A percentile compares a stretch with the other conserved stretches of the same genome.
These are phyloP conservation scores for Trichoderma asperellum DNA, from an alignment of 2,329 filamentous ascomycete species.

Conservation along the genomic window DNA sequence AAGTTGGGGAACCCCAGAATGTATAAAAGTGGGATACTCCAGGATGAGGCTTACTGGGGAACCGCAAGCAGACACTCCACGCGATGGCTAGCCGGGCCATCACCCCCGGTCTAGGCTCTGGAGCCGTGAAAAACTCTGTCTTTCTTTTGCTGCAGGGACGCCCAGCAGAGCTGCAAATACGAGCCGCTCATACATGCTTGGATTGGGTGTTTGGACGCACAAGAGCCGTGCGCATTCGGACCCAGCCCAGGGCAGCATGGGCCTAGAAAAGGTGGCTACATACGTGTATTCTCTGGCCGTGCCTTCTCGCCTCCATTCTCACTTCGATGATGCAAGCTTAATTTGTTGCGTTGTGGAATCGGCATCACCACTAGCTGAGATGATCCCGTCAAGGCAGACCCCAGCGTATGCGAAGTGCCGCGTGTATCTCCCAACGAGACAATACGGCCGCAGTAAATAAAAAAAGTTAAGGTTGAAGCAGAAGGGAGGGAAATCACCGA, in stretches of 20 bases:
- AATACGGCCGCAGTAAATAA: background rate
- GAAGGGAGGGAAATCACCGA: background rate
- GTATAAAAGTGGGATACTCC: conserved; percentile 16
- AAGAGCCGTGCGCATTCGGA: background rate
- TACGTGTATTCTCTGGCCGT: too few species aligned
- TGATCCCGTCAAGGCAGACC: background rate
- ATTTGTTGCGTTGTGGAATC: background rate
- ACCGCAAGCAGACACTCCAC: background rate
- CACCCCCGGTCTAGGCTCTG: background rate
- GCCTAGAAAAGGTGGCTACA: background rate
- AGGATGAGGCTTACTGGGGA: conserved; percentile 22
- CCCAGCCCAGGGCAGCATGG: too few species aligned
- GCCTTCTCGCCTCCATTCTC: conserved; percentile 8
- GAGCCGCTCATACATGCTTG: background rate
- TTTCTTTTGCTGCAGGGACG: background rate
- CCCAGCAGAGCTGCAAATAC: too few species aligned
- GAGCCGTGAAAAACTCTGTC: background rate
- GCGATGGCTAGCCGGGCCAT: background rate
- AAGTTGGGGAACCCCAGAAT: conserved; percentile 26
- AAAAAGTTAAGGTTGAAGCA: background rate
- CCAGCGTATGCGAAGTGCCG: background rate
- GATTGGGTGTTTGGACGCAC: background rate
- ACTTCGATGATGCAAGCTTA: conserved; percentile 4
- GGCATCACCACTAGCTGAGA: background rate
- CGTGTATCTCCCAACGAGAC: background rate